A percentile compares a stretch with the other conserved stretches of the same genome.
phyloP scores from a whole-genome alignment of 2,329 filamentous ascomycete genomes.

The Chaetomiaceae sp. region DNA sequence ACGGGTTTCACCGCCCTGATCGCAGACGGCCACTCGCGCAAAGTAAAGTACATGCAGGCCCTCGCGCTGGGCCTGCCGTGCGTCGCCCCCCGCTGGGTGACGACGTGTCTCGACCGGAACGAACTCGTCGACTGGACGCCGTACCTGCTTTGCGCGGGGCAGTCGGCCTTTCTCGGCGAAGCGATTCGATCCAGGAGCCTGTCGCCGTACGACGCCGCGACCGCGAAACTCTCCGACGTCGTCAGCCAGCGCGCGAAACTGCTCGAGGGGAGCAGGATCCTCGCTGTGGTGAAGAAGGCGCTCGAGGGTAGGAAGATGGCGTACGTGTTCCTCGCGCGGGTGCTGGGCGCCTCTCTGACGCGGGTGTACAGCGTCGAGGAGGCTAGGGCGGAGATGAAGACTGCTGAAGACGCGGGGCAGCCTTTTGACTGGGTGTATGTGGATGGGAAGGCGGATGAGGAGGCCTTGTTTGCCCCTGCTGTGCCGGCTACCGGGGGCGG shows the following conservation, averaged over 20 bases:
- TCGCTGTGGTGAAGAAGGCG: conserved; percentile 67
- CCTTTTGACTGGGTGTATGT: conserved; percentile 77
- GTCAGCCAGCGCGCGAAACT: conserved; percentile 59
- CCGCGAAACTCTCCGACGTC: conserved; percentile 53
- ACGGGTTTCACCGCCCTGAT: conserved; percentile 81
- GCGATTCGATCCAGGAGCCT: conserved; percentile 73
- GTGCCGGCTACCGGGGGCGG: conserved; percentile 16
- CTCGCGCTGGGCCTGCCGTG: conserved; percentile 86
- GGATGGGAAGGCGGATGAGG: conserved; percentile 52
- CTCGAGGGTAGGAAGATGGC: conserved; percentile 55
- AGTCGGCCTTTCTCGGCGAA: conserved; percentile 70
- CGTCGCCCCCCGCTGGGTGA: conserved; percentile 75
- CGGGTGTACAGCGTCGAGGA: conserved; percentile 62
- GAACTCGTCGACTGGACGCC: conserved; percentile 67
- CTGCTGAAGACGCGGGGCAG: conserved; percentile 43
- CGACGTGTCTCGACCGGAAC: conserved; percentile 61
- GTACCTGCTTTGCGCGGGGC: conserved; percentile 82
- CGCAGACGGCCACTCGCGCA: conserved; percentile 78
- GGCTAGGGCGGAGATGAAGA: conserved; percentile 55
- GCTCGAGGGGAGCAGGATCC: conserved; percentile 59
- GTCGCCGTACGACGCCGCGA: conserved; percentile 52
- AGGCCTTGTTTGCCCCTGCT: conserved; percentile 25
- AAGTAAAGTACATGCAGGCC: conserved; percentile 91
- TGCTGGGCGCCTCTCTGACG: conserved; percentile 68
- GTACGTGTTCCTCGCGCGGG: conserved; percentile 76